A percentile compares a stretch with the other conserved stretches of the same genome.
These are phyloP conservation scores for Pugionium cornutum DNA, from an alignment of 345 rosid genomes.

Conservation along the genomic window DNA sequence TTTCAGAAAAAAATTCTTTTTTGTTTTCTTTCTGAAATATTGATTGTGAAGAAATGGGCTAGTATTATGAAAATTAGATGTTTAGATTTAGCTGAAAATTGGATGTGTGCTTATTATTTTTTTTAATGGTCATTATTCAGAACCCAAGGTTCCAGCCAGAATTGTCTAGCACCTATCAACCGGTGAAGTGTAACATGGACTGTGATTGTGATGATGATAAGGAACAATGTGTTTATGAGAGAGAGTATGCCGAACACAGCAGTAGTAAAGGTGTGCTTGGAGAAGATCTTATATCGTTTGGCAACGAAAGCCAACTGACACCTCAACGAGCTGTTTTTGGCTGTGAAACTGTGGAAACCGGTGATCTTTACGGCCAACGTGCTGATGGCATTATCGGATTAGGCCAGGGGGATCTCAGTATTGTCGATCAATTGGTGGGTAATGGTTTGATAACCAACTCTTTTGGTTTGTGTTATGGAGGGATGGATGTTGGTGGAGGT, in stretches of 20 bases:
- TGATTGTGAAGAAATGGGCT: neutral
- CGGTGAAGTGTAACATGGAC: conserved; percentile 75
- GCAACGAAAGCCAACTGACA: conserved; percentile 65
- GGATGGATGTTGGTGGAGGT: conserved; percentile 90
- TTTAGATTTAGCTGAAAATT: no score
- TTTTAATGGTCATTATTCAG: conserved; percentile 40
- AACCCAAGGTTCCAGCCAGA: conserved; percentile 88
- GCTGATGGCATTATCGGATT: conserved; percentile 97
- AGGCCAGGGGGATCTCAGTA: conserved; percentile 88
- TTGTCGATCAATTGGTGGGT: conserved; percentile 87
- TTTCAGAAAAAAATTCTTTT: no score
- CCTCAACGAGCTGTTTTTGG: conserved; percentile 90
- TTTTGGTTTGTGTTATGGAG: conserved; percentile 92
- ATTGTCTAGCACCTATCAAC: conserved; percentile 65
- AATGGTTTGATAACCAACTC: conserved; percentile 81
- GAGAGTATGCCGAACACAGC: conserved; percentile 90
- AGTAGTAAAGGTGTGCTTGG: conserved; percentile 87
- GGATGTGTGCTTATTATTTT: neutral
- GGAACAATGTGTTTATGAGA: conserved; percentile 73
- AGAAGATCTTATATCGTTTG: conserved; percentile 78
- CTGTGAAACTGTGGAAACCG: conserved; percentile 85
- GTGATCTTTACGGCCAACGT: conserved; percentile 84
- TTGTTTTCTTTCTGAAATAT: neutral
- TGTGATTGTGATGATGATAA: conserved; percentile 66
- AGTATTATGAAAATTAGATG: no score